These are phyloP conservation scores for Picocystis sp. DNA, from an alignment of 163 green algal genomes.

Conservation along the genomic window DNA sequence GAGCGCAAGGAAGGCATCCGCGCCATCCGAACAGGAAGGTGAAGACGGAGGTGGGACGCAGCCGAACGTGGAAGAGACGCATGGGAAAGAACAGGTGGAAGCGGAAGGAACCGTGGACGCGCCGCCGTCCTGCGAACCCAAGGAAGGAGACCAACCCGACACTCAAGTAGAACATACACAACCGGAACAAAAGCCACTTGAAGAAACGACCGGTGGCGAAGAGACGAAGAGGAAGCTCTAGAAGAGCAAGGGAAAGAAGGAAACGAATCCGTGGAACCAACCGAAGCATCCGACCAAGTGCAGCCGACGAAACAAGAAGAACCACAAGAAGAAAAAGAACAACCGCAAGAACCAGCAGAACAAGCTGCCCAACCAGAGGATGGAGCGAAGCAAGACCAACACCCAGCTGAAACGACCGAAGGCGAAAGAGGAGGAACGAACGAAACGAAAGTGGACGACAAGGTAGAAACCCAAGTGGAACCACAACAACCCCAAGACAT, in stretches of 20 bases:
- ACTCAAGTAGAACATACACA: too few relatives aligned
- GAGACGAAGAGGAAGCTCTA: neutral
- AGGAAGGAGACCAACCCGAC: too few relatives aligned
- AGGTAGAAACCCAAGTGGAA: slow-evolving; percentile 6
- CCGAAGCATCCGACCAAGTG: too few relatives aligned
- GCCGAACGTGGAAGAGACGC: too few relatives aligned
- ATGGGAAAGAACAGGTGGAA: too few relatives aligned
- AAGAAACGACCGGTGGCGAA: neutral
- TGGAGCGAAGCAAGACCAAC: neutral
- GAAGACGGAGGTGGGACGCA: too few relatives aligned
- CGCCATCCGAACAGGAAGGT: too few relatives aligned
- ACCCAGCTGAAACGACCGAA: neutral
- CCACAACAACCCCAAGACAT: neutral
- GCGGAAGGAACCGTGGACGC: too few relatives aligned
- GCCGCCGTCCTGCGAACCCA: too few relatives aligned
- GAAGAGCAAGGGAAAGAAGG: slow-evolving; percentile 1
- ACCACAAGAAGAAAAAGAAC: slow-evolving; percentile 6
- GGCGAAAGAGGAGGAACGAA: neutral
- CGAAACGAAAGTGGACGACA: slow-evolving; percentile 2
- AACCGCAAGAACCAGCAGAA: slow-evolving; percentile 4
- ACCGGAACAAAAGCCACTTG: too few relatives aligned
- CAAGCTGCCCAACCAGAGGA: neutral
- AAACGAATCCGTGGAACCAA: neutral
- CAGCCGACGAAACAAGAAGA: slow-evolving; percentile 2
- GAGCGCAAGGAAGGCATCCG: too few relatives aligned